Conservation (phyloP, 306 rosid genomes). For the Inga oerstediana region DNA sequence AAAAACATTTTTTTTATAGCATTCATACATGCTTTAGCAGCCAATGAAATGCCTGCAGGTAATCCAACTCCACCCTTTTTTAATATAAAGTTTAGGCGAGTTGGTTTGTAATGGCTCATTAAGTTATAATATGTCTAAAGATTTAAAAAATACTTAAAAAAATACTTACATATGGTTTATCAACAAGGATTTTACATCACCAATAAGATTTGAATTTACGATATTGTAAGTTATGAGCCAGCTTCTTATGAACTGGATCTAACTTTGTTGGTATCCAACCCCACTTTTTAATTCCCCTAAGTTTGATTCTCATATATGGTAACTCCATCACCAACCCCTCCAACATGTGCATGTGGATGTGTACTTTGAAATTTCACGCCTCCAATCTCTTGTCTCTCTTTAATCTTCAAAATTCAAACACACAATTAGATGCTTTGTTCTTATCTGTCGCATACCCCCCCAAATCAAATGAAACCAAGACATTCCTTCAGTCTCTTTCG, state of each 20-base stretch:
- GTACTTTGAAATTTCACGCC: constrained; percentile 11
- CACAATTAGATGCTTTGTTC: not conserved
- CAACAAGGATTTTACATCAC: fast-evolving
- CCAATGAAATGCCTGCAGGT: too few relatives aligned
- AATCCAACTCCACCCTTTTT: too few relatives aligned
- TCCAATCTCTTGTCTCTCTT: not conserved
- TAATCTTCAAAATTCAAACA: not conserved
- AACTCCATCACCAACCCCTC: not conserved
- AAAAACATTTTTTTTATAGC: too few relatives aligned
- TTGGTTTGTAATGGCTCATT: too few relatives aligned
- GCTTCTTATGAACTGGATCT: too few relatives aligned
- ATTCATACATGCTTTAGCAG: too few relatives aligned
- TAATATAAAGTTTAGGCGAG: too few relatives aligned
- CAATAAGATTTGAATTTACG: too few relatives aligned
- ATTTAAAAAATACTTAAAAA: too few relatives aligned
- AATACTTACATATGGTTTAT: too few relatives aligned
- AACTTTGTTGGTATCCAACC: too few relatives aligned
- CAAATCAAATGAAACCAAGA: constrained; percentile 29
- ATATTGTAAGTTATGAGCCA: too few relatives aligned
- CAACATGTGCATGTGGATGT: not conserved
- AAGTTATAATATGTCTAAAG: fast-evolving
- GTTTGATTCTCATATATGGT: not conserved
- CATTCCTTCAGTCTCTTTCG: constrained; percentile 57
- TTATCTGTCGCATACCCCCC: constrained; percentile 19
- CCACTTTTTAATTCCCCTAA: not conserved